phyloP scores from a whole-genome alignment of 2,329 filamentous ascomycete species.

The Colletotrichum sp. region DNA sequence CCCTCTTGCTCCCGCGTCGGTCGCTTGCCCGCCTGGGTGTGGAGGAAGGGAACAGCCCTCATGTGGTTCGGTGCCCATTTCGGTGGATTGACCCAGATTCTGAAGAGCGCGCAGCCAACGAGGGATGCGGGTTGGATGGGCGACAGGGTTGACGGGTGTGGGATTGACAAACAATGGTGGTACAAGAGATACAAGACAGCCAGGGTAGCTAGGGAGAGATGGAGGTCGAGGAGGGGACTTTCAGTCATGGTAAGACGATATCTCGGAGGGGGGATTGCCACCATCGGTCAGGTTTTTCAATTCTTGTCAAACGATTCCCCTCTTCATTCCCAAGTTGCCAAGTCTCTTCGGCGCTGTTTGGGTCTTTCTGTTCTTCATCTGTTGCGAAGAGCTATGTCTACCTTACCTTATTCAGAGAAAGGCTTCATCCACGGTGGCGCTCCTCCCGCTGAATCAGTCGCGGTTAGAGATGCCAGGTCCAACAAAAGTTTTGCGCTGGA shows the following conservation, averaged over 20 bases:
- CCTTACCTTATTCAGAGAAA: background rate
- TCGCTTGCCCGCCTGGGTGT: background rate
- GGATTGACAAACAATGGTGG: slow-evolving; percentile 1
- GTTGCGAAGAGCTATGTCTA: background rate
- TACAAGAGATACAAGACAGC: background rate
- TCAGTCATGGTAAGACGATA: slow-evolving; percentile 1
- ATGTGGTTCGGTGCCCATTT: slow-evolving; percentile 12
- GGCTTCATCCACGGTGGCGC: background rate
- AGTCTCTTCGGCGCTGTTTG: background rate
- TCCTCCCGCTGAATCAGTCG: background rate
- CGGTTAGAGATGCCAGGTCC: background rate
- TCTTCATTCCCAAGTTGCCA: background rate
- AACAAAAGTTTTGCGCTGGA: background rate
- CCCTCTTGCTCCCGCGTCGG: background rate
- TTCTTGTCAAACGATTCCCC: background rate
- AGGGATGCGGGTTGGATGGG: slow-evolving; percentile 4
- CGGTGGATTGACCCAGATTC: slow-evolving; percentile 18
- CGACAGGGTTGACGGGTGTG: slow-evolving; percentile 8
- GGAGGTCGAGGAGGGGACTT: background rate
- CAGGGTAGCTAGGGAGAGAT: background rate
- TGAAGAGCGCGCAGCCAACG: slow-evolving; percentile 7
- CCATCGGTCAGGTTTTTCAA: background rate
- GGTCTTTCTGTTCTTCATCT: background rate
- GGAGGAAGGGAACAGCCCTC: slow-evolving; percentile 7
- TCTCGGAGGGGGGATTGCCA: background rate